Base-by-base conservation (phyloP, 75 land plant genomes). In the Picea sitchensis region DNA sequence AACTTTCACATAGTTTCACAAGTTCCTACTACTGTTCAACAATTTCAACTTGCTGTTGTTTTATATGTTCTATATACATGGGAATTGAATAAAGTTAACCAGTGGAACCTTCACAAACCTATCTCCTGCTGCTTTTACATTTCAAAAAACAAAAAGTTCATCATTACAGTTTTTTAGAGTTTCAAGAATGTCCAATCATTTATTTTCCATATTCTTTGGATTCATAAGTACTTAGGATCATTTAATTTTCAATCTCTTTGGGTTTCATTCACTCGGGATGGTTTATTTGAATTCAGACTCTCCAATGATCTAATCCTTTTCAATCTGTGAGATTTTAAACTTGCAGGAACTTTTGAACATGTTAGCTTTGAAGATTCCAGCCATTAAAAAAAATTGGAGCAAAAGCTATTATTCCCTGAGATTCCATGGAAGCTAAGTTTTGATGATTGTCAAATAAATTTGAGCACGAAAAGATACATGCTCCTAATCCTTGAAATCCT, bases 71-170 rank as follows among this genome's bases (percentile, higher is more conserved):
- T 69, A 41, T 21, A 18, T 9, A 20, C 51, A 32, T 2, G 20
- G 21, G 0, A 17, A 32, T 69, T 38, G 21, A 2, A 0, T 17
- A 18, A 41, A 41, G 38, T 69, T 41, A 69, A 20, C 38, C 20
- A 34, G 20, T 14, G 72, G 21, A 65, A 32, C 21, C n/a, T 44
- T 44, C 14, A 3, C 23, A 41, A 41, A 26, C 44, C 11, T 44
- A 8, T 41, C 21, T 71, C 20, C 30, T 44, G 54, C 14, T 44
- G 44, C 41, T 8, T 15, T 15, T 20, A 67, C 3, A 15, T 65
- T 61, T 20, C 20, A 76, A 76, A 20, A 76, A 13, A 13, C 11
- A 61, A 76, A 76, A 58, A 9, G 73, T 71, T 44, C n/a, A 20
- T n/a, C 44, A 41, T 67, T 67, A 67, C 71, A 67, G 71, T 67